Evolutionary conservation across 768 basidiomycete species (phyloP).

Genomic region (Amanita jacksonii): DNA sequence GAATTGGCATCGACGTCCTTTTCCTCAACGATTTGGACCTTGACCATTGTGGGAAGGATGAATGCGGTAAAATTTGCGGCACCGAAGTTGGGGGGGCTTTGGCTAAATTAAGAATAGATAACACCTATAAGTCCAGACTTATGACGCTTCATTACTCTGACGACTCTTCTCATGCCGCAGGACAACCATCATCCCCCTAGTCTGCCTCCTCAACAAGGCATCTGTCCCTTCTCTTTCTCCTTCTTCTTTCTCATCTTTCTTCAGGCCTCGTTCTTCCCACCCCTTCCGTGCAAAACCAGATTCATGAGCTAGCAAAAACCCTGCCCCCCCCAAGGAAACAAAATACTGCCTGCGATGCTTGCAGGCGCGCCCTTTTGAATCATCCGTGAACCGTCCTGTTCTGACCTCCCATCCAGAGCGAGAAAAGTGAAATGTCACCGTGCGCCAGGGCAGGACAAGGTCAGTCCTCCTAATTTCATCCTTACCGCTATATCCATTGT

Average conservation of each 20-base stretch:
- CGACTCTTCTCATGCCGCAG: constrained; percentile 21
- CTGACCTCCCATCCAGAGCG: constrained; percentile 34
- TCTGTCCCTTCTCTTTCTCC: constrained; percentile 10
- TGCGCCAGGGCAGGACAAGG: constrained; percentile 76
- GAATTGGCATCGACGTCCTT: constrained; percentile 52
- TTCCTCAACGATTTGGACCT: constrained; percentile 82
- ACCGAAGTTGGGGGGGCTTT: constrained; percentile 14
- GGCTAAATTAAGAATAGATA: constrained; percentile 10
- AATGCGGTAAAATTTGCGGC: constrained; percentile 16
- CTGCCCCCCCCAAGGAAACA: constrained; percentile 84
- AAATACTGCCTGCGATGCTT: constrained; percentile 90
- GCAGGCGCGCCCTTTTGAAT: constrained; percentile 42
- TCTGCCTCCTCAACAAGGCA: constrained; percentile 27
- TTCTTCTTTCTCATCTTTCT: constrained; percentile 11
- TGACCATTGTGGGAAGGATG: constrained; percentile 60
- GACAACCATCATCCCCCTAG: constrained; percentile 17
- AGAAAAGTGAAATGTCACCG: constrained; percentile 88
- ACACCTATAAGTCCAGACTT: constrained; percentile 20
- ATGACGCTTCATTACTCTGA: constrained; percentile 14
- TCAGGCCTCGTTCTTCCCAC: constrained; percentile 55
- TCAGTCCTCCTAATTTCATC: constrained; percentile 21
- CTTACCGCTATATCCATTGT: constrained; percentile 5
- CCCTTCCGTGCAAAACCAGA: constrained; percentile 68
- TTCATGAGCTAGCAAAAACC: constrained; percentile 72
- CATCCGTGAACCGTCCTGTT: constrained; percentile 8